phyloP scores from a whole-genome alignment of 331 rosid species.

The Quercus lobata region DNA sequence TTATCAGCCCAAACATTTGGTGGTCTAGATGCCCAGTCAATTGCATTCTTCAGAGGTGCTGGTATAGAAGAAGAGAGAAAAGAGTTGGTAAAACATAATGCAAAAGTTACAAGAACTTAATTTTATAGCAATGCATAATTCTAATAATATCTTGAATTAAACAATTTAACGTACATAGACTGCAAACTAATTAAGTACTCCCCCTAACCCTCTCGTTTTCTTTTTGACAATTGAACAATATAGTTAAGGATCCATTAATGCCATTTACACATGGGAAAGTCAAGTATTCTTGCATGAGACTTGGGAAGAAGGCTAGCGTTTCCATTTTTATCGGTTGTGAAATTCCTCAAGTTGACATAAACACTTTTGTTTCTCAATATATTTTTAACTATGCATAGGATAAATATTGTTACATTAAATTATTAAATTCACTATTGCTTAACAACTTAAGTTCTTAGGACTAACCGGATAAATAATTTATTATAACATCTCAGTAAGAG shows the following conservation, averaged over 20 bases:
- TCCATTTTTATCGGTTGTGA: neutral
- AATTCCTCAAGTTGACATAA: neutral
- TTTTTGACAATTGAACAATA: neutral
- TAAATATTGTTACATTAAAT: too few relatives aligned
- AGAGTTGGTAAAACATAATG: neutral
- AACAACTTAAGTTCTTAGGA: too few relatives aligned
- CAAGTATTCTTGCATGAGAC: too few relatives aligned
- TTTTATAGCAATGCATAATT: neutral
- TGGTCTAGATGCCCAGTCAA: constrained; percentile 80
- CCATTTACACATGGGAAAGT: neutral
- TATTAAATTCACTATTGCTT: too few relatives aligned
- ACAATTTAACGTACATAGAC: neutral
- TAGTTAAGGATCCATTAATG: neutral
- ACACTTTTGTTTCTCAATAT: too few relatives aligned
- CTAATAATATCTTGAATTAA: neutral
- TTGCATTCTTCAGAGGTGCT: constrained; percentile 79
- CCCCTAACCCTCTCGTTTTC: too few relatives aligned
- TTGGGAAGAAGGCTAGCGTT: neutral
- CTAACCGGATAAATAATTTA: too few relatives aligned
- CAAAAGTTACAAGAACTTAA: neutral
- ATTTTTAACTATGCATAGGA: too few relatives aligned
- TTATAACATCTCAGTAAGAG: too few relatives aligned
- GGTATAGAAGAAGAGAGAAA: neutral
- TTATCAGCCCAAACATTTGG: constrained; percentile 74
- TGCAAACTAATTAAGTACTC: neutral